A percentile compares a stretch with the other conserved stretches of the same genome.
phyloP scores from a whole-genome alignment of 257 asterid species.

The Jaltomata sinuosa region DNA sequence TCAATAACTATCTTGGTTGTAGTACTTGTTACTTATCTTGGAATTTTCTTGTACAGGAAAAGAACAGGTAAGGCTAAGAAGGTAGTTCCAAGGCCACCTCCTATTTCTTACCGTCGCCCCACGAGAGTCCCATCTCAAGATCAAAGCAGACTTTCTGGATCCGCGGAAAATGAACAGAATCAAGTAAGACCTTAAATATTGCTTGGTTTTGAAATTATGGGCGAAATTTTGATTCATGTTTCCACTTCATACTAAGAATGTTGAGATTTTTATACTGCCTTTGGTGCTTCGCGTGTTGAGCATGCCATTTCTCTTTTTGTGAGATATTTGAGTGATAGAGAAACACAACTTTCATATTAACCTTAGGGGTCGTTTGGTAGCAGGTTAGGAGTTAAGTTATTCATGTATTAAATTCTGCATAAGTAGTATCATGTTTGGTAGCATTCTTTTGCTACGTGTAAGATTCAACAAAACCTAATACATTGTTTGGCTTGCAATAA shows the following conservation, averaged over 20 bases:
- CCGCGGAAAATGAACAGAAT: constrained; percentile 36
- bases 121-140: constrained; percentile 16
- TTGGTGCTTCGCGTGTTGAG: neutral
- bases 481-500: no score
- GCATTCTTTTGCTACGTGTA: no score
- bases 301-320: neutral
- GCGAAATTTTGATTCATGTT: neutral
- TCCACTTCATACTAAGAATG: neutral
- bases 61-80: constrained; percentile 56
- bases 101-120: constrained; percentile 33
- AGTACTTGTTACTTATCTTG: constrained; percentile 15
- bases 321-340: no score
- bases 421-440: no score
- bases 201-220: neutral
- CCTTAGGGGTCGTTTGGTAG: no score
- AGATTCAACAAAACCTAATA: no score
- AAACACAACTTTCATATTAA: no score
- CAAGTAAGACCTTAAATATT: constrained; percentile 28
- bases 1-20: neutral
- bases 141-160: constrained; percentile 18
- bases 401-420: no score
- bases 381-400: no score
- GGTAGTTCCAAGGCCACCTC: constrained; percentile 54
- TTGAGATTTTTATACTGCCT: neutral
- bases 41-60: constrained; percentile 27